Base-by-base conservation (phyloP, 2,329 filamentous ascomycete species). In the Coniochaeta hoffmannii region DNA sequence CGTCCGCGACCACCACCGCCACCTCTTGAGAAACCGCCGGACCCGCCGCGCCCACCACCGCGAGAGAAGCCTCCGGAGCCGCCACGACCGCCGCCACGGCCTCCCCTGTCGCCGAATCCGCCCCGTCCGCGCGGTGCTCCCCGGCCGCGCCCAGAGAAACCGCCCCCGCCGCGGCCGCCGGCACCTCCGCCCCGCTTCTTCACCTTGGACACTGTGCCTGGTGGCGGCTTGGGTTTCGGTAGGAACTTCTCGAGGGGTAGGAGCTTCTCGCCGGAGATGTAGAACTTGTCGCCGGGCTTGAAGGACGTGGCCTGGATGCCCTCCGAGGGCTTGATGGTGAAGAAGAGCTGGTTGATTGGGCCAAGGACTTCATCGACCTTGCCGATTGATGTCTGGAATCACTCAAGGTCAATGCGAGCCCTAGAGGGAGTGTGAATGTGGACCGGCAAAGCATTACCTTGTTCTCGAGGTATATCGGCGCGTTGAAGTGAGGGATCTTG, bases 401-500 rank as follows among this genome's bases (percentile, higher is more conserved):
- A 46, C 2, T 41, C 46, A 26, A 35, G 41, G 22, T 54, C 41
- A 41, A 12, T 22, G 30, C 30, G 30, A 32, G 30, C 34, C 10
- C 34, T 7, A 55, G 36, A 44, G 22, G 26, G 11, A 19, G 19
- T 32, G 26, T 32, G 30, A 32, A n/a, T n/a, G n/a, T 14, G 35
- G 24, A 34, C 28, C 36, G 4, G 38, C 15, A 38, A 38, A 52
- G 36, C 53, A 17, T 4, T 68, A 87, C 88, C 82, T 97, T 99
- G 81, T 97, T 99, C 82, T 97, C 93, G 67, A 97, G 87, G 78
- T 94, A 99, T 73, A 99, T 96, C 64, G 91, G 91, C 59, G 94
- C 94, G 79, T 97, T 97, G 87, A 99, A 99, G 79, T 96, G 96
- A 59, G 94, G 94, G 61, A 99, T 88, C 77, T 97, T 97, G 66